Percentiles rank a stretch among this genome's conserved stretches.
These are phyloP conservation scores for Yarrowia sp. DNA, from an alignment of 805 yeast species.

Conservation along the genomic window DNA sequence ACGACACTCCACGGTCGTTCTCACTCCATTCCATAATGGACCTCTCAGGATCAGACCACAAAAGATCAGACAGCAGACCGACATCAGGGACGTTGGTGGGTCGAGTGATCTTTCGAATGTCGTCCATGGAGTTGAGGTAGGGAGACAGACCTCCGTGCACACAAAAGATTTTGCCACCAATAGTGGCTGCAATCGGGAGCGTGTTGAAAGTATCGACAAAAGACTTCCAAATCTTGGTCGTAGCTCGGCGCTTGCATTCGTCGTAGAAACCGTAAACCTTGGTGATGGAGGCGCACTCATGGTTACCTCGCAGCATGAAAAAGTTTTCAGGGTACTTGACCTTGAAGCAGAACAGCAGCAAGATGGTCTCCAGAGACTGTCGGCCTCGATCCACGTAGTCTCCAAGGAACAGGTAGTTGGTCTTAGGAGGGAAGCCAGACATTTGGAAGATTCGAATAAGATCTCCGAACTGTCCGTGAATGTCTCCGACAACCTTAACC, in stretches of 20 bases:
- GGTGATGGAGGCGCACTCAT: constrained; percentile 93
- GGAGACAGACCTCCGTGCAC: constrained; percentile 80
- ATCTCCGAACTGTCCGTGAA: constrained; percentile 92
- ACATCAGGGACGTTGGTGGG: constrained; percentile 80
- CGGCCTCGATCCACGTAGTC: constrained; percentile 97
- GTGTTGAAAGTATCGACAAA: constrained; percentile 91
- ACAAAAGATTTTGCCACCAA: constrained; percentile 86
- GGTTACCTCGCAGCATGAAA: constrained; percentile 86
- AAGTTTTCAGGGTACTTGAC: constrained; percentile 92
- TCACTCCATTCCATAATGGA: constrained; percentile 75
- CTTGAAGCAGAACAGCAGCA: constrained; percentile 79
- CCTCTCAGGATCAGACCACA: constrained; percentile 80
- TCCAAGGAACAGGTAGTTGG: constrained; percentile 85
- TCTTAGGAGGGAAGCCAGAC: constrained; percentile 91
- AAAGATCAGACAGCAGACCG: constrained; percentile 65
- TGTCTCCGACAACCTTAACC: constrained; percentile 85
- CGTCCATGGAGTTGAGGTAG: constrained; percentile 65
- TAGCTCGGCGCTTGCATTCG: constrained; percentile 89
- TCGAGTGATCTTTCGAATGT: constrained; percentile 62
- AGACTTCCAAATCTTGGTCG: constrained; percentile 82
- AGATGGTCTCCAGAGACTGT: constrained; percentile 85
- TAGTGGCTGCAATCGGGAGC: constrained; percentile 87
- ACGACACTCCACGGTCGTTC: constrained; percentile 74
- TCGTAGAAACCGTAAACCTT: constrained; percentile 94
- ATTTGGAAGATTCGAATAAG: constrained; percentile 79